Conservation (phyloP, 2,329 filamentous ascomycete species). For the Fragosphaeria purpurea region DNA sequence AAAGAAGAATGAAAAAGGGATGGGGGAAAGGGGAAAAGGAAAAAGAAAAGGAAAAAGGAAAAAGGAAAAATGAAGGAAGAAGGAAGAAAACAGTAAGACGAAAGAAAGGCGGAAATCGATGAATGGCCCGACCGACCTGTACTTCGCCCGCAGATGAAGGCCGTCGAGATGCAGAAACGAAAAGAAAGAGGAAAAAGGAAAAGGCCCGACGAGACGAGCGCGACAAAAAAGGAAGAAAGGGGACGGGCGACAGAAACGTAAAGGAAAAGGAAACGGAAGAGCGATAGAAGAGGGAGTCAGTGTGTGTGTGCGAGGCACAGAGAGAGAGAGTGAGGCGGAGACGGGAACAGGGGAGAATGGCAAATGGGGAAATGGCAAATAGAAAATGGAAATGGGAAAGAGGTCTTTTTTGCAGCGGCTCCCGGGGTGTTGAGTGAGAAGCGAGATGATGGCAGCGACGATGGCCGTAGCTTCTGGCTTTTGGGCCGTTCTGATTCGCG, state of each 20-base stretch:
- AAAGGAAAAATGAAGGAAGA: conserved; percentile 25
- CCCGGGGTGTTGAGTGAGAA: not conserved
- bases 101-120: not conserved
- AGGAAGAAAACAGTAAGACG: not conserved
- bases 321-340: no score
- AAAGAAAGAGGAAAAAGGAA: no score
- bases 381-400: conserved; percentile 1
- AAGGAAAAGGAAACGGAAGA: no score
- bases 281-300: no score
- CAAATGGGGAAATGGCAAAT: not conserved
- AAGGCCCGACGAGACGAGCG: no score
- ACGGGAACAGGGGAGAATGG: no score
- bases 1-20: conserved; percentile 4
- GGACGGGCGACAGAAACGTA: no score
- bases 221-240: no score
- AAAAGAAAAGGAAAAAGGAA: conserved; percentile 15
- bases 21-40: not conserved
- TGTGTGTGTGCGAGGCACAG: no score
- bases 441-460: conserved; percentile 2
- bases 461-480: not conserved
- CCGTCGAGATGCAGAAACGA: no score
- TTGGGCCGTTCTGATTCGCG: conserved; percentile 1
- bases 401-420: not conserved
- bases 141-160: no score
- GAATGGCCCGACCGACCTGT: no score